Evolutionary conservation across 2,329 filamentous ascomycete genomes (phyloP), one percentile per base, ranked within the genome.

Genomic region (Beauveria bassiana): DNA sequence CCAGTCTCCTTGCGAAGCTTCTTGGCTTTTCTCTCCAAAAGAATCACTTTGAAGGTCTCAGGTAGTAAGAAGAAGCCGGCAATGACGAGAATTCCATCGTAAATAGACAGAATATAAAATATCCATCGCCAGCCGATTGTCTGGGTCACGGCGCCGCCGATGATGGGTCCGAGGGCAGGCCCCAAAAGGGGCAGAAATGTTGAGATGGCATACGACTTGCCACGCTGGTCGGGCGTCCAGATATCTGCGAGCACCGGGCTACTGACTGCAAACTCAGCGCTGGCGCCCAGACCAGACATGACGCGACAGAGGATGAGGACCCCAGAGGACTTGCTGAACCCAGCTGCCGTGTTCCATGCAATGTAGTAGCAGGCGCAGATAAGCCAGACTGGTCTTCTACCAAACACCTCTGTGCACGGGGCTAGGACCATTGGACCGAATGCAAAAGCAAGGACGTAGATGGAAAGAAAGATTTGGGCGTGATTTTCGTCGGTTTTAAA

Each of bases 51-150:
- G 69, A 88, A 90, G 0, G 86, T 88, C 68, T 84, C 82, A 2
- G 54, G 62, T 7, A 68, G 79, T 67, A 87, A 77, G 40, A 88
- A 67, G 3, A 84, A 34, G 0, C 70, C 86, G 12, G 81, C 69
- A 2, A 83, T 43, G 63, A 86, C 81, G 38, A 88, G 79, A 4
- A 81, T 61, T 0, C 76, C 82, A 57, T 84, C 82, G 58, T 72
- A 69, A 51, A 89, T 86, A 2, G 82, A 82, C 2, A 85, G 84
- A 0, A 85, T 77, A 74, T 82, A 89, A 73, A 90, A 91, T 1
- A 85, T 81, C 87, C 87, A 91, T 34, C 83, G 79, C 88, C 87
- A 90, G 5, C 79, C 80, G 3, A 83, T 81, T 64, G 81, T 76
- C 66, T 89, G 74, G 0, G 85, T 77, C 24, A 89, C 85, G 66